Evolutionary conservation across 2,329 filamentous ascomycete species (phyloP), one percentile per base, ranked within the genome.

Genomic region (Camillea tinctor): DNA sequence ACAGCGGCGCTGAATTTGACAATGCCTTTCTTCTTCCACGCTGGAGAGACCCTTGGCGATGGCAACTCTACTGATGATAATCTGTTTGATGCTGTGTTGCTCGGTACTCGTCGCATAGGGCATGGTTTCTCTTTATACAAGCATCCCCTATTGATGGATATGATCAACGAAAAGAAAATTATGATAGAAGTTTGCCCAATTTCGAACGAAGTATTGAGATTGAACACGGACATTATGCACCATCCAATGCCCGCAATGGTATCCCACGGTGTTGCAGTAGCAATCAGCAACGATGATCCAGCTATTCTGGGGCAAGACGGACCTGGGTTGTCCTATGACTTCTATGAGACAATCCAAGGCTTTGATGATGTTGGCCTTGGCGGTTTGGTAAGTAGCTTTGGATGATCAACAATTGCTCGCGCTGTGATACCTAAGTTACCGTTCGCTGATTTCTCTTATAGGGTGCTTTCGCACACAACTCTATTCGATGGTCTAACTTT

Each of bases 11-110:
- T 83, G 62, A 80, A 79, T 6, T 79, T 90, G 22, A 56, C 56
- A 8, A 56, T 90, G n/a, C 88, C 88, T 0, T 89, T 90, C 77
- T 88, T 88, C 75, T 89, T 90, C 75, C 88, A 90, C 68, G 87
- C 87, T 0, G 88, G 87, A 55, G 87, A 90, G 69, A 87, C 84
- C 15, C 79, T 89, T 2, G 86, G 85, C 11, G 85, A 88, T 60
- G 87, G 86, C 22, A 82, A 87, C 65, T 76, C 75, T 2, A 81
- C 82, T 0, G 87, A 90, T 62, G 79, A 85, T 62, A 90, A 90
- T 66, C 79, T 90, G 5, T 89, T 88, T 69, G 88, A 90, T 69
- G 87, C 87, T 1, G 80, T 90, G 20, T 72, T 90, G 11, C 79
- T 90, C 15, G 86, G 86, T 1, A 87, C 86, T 0, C 78, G 87